Evolutionary conservation across 202 grass and related monocot species (phyloP), one percentile per base, ranked within the genome.

Genomic region (Panicum hallii): DNA sequence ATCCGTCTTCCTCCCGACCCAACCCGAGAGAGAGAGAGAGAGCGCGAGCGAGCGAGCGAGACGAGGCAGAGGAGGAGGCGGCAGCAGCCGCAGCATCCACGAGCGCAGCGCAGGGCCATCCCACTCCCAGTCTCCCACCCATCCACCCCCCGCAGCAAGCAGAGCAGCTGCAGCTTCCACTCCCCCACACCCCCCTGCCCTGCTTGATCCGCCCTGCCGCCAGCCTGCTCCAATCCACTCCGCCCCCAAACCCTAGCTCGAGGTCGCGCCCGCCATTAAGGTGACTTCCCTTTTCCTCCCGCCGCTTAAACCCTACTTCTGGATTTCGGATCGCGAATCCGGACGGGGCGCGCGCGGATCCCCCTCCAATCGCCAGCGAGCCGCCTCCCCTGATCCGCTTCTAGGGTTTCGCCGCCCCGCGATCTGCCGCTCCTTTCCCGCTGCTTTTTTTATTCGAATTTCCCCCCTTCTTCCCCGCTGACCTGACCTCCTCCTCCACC

Each of bases 261-360:
- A 20, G 9, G 7, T 23, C 40, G 11, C 42, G 28, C 45, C 3
- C 13, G n/a, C 64, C 65, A 47, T 58, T 65, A 22, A 62, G 78
- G 74, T 80, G 47, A 63, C n/a, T 0, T 26, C 12, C 30, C 60
- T 76, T 81, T 47, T 13, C 41, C 7, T 63, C 44, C 60, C 28
- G 6, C 78, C 63, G 11, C 17, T 54, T 78, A 91, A 89, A 90
- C 88, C 93, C 93, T 89, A 82, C 74, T 81, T 44, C 58, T 32
- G 50, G 79, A 63, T 77, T 60, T 43, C n/a, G 75, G 72, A 89
- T 79, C 86, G 44, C 71, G 32, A 57, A 41, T 78, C 67, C 54
- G 12, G n/a, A 16, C 36, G 36, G 36, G 36, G 36, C 36, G 36
- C 36, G 1, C 36, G 36, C 36, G 75, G 84, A 85, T 85, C 87